A percentile compares a stretch with the other conserved stretches of the same genome.
Evolutionary conservation across 345 rosid genomes (phyloP).

Genomic region (Mallotus nudiflorus): DNA sequence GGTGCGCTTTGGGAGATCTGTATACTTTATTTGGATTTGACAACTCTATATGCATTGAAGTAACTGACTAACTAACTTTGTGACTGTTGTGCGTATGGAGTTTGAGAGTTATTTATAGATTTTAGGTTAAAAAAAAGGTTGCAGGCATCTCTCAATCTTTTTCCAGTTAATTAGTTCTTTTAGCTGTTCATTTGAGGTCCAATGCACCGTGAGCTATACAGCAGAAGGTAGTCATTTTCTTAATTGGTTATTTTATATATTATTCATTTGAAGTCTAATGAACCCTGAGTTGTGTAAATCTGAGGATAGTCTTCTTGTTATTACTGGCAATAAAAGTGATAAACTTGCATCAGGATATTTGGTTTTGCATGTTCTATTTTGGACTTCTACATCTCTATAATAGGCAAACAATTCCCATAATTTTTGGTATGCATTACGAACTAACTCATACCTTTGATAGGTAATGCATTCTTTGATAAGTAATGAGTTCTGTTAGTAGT

Average conservation of each 20-base stretch:
- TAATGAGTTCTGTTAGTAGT: not conserved
- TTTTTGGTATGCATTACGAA: not conserved
- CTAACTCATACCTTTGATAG: not conserved
- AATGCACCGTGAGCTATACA: too few species aligned
- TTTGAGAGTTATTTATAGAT: not conserved
- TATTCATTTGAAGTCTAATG: too few species aligned
- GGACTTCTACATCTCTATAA: not conserved
- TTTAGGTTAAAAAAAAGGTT: not conserved
- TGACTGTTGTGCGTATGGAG: not conserved
- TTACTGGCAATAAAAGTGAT: too few species aligned
- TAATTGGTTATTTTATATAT: too few species aligned
- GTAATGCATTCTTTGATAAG: not conserved
- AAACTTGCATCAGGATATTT: too few species aligned
- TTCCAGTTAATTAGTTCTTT: not conserved
- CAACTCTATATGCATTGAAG: not conserved
- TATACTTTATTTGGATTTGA: not conserved
- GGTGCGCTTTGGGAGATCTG: not conserved
- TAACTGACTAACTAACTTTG: not conserved
- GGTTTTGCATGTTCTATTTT: not conserved
- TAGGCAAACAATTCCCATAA: not conserved
- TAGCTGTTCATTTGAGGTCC: too few species aligned
- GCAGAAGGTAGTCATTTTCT: too few species aligned
- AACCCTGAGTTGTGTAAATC: too few species aligned
- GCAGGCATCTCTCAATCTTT: not conserved
- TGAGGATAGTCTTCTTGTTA: too few species aligned